Evolutionary conservation across 2,329 filamentous ascomycete genomes (phyloP), one percentile per base, ranked within the genome.

Genomic region (Iodosphaeria phyllophila): DNA sequence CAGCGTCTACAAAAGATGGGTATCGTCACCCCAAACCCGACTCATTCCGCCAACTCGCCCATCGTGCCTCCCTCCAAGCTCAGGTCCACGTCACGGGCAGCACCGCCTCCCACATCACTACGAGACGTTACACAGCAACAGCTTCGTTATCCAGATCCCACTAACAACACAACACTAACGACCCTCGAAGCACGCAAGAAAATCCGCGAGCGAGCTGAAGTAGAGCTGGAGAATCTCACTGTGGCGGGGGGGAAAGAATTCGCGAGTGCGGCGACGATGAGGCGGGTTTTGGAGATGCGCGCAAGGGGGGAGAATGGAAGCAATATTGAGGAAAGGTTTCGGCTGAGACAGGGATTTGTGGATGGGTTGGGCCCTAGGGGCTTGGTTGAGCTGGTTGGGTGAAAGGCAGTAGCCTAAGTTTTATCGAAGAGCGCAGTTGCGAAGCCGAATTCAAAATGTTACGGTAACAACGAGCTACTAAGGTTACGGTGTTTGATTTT

Each of bases 1-100:
- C 45, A 46, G 24, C 60, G 64, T 10, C 52, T 69, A 5, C 52
- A 52, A 14, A 45, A 60, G 32, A 64, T 69, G 54, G 64, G 63
- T 37, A 47, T 65, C 16, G 62, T 53, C 6, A 52, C 60, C 23
- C 61, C 64, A 4, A 61, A 58, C 32, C 61, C 63, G 16, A 64
- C 58, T 4, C 57, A 52, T 23, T 66, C 61, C n/a, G n/a, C n/a
- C 5, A 48, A 56, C 13, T 63, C 60, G 2, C 66, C 61, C 6
- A 60, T 47, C 3, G 59, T 51, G 7, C 22, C 29, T 18, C 24
- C n/a, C n/a, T n/a, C n/a, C n/a, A n/a, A n/a, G n/a, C n/a, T n/a
- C n/a, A 33, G 0, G 19, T 27, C 24, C 28, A n/a, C n/a, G n/a
- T n/a, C n/a, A n/a, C n/a, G n/a, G n/a, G n/a, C n/a, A n/a, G n/a